Evolutionary conservation across 495 filamentous ascomycete species (phyloP), one percentile per base, ranked within the genome.

Genomic region (Chaetomidium leptoderma): DNA sequence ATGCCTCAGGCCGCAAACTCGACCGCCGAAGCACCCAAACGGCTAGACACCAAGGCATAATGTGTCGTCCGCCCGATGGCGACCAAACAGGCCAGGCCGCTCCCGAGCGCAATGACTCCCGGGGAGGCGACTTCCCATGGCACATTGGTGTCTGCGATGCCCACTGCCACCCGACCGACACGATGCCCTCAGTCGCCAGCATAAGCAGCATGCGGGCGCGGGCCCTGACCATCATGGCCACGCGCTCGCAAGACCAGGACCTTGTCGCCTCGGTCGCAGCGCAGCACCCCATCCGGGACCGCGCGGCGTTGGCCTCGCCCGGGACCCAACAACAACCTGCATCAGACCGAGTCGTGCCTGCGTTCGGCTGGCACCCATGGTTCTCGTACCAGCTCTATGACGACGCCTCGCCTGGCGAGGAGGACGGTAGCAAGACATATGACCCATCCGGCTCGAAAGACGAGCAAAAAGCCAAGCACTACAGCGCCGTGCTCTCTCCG

Each of bases 301-400:
- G 53, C 17, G 51, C 55, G 6, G 51, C 42, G 13, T 30, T 68
- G 24, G 32, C 57, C 21, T 43, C 37, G 33, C 29, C 65, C 17
- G 24, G 26, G 17, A 16, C 17, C 36, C 19, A 35, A 21, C n/a
- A 16, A 51, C 17, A 29, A 39, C 37, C 52, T n/a, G n/a, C n/a
- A n/a, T n/a, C 53, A n/a, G 50, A 61, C 63, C 69, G 60, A 66
- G 65, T 96, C 13, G 59, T 97, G 1, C 92, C 93, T 0, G 86
- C 85, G 29, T 98, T 96, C 74, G 93, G 93, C n/a, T 96, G 92
- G 91, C 93, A 98, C 70, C 95, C 95, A 1, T 98, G 93, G 93
- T 98, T 97, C 72, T 93, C 92, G 1, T 80, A 98, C 67, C 87
- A 95, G 60, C 81, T 96, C 54, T 83, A 83, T 61, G 84, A 91